Percentiles rank a stretch among this genome's conserved stretches.
Evolutionary conservation across 108 stramenopile species (phyloP).

Genomic region (Fistulifera solaris): DNA sequence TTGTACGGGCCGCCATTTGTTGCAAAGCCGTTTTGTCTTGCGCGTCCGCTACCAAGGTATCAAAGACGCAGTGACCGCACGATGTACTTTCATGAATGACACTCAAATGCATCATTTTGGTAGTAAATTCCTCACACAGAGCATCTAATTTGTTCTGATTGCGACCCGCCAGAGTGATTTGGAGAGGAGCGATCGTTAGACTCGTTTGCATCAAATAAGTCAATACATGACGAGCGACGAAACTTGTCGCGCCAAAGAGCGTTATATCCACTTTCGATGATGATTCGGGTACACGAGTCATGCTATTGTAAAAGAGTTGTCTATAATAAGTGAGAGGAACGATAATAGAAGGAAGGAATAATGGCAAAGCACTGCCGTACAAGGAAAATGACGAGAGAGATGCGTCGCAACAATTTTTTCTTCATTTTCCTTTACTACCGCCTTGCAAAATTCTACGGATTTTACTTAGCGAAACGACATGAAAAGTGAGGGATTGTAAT

Average conservation of each 20-base stretch:
- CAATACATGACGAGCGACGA: constrained; percentile 29
- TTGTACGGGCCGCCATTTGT: constrained; percentile 51
- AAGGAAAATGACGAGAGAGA: too few relatives aligned
- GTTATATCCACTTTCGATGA: constrained; percentile 24
- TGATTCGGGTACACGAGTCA: too few relatives aligned
- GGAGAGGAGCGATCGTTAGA: background rate
- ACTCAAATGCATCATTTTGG: constrained; percentile 3
- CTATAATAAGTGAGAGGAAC: too few relatives aligned
- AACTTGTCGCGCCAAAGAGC: constrained; percentile 39
- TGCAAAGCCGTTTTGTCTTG: constrained; percentile 13
- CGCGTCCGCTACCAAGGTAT: constrained; percentile 26
- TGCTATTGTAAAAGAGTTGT: too few relatives aligned
- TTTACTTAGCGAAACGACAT: too few relatives aligned
- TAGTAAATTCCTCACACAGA: constrained; percentile 6
- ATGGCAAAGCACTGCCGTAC: too few relatives aligned
- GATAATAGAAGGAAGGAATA: too few relatives aligned
- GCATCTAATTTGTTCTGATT: constrained; percentile 24
- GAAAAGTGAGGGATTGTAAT: too few relatives aligned
- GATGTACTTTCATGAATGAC: background rate
- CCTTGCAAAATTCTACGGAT: too few relatives aligned
- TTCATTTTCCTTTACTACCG: too few relatives aligned
- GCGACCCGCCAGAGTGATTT: constrained; percentile 33
- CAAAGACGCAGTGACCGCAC: background rate
- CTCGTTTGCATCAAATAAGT: constrained; percentile 21
- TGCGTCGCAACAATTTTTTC: too few relatives aligned